Conservation (phyloP, 1,284 basidiomycete genomes). For the Vanrija pseudolonga region DNA sequence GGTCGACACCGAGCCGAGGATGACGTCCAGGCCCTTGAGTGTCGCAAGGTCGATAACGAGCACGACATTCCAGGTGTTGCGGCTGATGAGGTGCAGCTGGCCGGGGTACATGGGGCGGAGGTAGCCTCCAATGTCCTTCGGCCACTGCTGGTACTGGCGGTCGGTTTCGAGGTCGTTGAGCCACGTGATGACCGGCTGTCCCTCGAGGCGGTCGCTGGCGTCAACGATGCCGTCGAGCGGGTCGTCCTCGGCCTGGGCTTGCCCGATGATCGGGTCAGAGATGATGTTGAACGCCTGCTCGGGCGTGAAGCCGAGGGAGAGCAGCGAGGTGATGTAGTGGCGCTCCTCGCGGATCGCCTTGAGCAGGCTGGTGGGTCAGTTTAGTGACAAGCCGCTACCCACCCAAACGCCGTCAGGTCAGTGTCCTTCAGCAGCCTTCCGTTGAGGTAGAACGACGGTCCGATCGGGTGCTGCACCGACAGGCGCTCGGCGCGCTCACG, state of each 20-base stretch:
- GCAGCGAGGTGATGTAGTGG: constrained; percentile 60
- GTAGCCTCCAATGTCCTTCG: constrained; percentile 25
- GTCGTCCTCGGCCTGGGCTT: constrained; percentile 54
- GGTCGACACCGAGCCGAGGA: constrained; percentile 57
- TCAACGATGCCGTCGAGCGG: constrained; percentile 75
- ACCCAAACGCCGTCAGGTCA: constrained; percentile 69
- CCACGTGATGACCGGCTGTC: constrained; percentile 70
- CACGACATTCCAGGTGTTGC: constrained; percentile 77
- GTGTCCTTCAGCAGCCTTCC: constrained; percentile 61
- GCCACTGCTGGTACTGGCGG: constrained; percentile 37
- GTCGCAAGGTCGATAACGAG: constrained; percentile 73
- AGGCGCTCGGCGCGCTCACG: constrained; percentile 60
- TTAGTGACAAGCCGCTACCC: constrained; percentile 16
- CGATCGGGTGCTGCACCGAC: constrained; percentile 21
- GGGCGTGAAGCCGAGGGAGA: constrained; percentile 60
- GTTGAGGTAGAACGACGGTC: constrained; percentile 65
- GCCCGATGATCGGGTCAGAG: constrained; percentile 59
- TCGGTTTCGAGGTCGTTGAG: constrained; percentile 90
- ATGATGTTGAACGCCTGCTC: constrained; percentile 68
- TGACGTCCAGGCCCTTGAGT: constrained; percentile 58
- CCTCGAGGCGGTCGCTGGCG: constrained; percentile 79
- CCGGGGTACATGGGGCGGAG: constrained; percentile 56
- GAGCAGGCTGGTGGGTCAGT: constrained; percentile 56
- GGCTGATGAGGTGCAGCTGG: constrained; percentile 64
- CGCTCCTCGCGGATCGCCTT: constrained; percentile 71